Conservation (phyloP, 2,329 filamentous ascomycete genomes). For the Dactylellina drechsleri region DNA sequence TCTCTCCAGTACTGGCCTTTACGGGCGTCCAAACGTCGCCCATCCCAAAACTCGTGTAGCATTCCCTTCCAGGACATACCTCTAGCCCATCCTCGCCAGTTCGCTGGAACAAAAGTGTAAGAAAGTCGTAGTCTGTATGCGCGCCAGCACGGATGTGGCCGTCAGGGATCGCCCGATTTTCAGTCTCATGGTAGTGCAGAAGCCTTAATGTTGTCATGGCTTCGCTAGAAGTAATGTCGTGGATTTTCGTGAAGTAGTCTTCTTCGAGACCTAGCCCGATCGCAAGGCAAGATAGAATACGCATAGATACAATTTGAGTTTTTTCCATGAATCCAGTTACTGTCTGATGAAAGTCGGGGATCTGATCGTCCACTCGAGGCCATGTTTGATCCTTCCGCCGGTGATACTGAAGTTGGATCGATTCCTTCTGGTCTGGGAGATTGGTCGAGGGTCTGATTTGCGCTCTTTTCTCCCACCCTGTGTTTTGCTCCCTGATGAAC, state of each 20-base stretch:
- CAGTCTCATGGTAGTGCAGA: constrained; percentile 68
- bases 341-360: constrained; percentile 65
- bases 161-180: constrained; percentile 61
- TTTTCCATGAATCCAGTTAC: constrained; percentile 68
- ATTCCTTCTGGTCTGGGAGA: constrained; percentile 70
- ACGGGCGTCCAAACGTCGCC: constrained; percentile 73
- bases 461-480: constrained; percentile 71
- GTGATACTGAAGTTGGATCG: constrained; percentile 73
- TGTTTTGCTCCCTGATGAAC: constrained; percentile 67
- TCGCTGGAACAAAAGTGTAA: constrained; percentile 73
- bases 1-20: constrained; percentile 67
- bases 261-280: constrained; percentile 69
- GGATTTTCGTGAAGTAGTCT: constrained; percentile 68
- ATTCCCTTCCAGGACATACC: constrained; percentile 73
- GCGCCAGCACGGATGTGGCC: constrained; percentile 67
- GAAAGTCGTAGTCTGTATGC: constrained; percentile 72
- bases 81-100: constrained; percentile 71
- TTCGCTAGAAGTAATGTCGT: constrained; percentile 66
- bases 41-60: constrained; percentile 69
- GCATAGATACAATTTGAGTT: constrained; percentile 67
- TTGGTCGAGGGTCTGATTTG: constrained; percentile 72
- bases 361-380: constrained; percentile 65
- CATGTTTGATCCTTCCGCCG: constrained; percentile 67
- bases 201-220: constrained; percentile 69
- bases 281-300: constrained; percentile 70